These are phyloP conservation scores for Austroboletus novae-zelandiae DNA, from an alignment of 1,284 basidiomycete species.

Conservation along the genomic window DNA sequence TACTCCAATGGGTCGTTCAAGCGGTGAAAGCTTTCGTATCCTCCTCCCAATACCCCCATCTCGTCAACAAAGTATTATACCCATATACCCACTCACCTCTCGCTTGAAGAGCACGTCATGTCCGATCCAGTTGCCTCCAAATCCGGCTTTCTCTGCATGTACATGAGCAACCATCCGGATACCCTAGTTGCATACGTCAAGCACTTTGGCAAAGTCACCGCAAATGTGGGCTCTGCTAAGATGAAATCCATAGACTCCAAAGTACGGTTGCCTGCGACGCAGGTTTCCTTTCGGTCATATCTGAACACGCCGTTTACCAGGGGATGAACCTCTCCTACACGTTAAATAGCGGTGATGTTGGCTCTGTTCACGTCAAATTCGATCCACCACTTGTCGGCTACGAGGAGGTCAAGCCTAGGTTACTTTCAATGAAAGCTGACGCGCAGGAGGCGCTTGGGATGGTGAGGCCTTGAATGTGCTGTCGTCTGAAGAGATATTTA, in stretches of 20 bases:
- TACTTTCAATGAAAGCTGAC: constrained; percentile 70
- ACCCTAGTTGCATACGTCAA: constrained; percentile 77
- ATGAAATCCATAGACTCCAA: constrained; percentile 67
- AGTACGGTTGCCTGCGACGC: constrained; percentile 32
- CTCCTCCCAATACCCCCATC: neutral
- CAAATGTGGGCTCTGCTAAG: constrained; percentile 50
- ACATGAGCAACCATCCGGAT: constrained; percentile 80
- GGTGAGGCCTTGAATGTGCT: constrained; percentile 41
- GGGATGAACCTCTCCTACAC: constrained; percentile 69
- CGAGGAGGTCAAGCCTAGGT: constrained; percentile 75
- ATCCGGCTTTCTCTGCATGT: constrained; percentile 73
- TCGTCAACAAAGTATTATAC: no score
- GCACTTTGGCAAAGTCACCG: constrained; percentile 66
- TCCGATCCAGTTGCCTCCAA: constrained; percentile 66
- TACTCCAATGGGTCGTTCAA: no score
- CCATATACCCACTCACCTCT: neutral
- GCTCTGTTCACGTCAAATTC: constrained; percentile 53
- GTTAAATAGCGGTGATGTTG: constrained; percentile 40
- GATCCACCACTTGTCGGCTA: constrained; percentile 70
- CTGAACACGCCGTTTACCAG: constrained; percentile 32
- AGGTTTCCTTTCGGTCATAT: no score
- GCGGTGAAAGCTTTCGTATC: neutral
- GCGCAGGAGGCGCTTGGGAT: constrained; percentile 74
- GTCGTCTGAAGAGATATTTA: neutral
- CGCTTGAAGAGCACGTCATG: constrained; percentile 24